Percentiles rank a stretch among this genome's conserved stretches.
Conservation (phyloP, 1,284 basidiomycete species). For the Coniferiporia sulphurascens region DNA sequence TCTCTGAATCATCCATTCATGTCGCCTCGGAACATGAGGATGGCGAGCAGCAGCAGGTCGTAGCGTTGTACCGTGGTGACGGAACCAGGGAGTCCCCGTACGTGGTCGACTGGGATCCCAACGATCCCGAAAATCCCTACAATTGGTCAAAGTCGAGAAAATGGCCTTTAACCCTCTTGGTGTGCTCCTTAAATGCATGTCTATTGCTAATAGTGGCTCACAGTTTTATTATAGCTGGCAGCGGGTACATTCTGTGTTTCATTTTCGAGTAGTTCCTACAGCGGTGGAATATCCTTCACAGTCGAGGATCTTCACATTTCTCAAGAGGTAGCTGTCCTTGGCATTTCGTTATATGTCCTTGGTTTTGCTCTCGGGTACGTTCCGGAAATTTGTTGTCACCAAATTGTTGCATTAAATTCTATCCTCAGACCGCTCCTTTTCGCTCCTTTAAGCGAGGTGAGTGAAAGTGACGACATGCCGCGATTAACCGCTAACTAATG, state of each 20-base stretch:
- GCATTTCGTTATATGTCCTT: constrained; percentile 58
- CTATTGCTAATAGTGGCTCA: constrained; percentile 3
- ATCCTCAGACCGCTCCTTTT: constrained; percentile 47
- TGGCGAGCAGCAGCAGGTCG: neutral
- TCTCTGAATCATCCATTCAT: neutral
- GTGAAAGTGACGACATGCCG: constrained; percentile 16
- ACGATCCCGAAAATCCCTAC: constrained; percentile 59
- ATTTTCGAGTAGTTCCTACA: constrained; percentile 57
- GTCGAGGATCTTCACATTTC: constrained; percentile 45
- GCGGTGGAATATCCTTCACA: constrained; percentile 47
- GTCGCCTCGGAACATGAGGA: neutral
- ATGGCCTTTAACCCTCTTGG: constrained; percentile 55
- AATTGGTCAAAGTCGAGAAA: constrained; percentile 45
- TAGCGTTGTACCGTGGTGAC: constrained; percentile 28
- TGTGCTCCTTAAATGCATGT: constrained; percentile 21
- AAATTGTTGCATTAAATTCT: constrained; percentile 11
- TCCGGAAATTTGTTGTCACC: constrained; percentile 19
- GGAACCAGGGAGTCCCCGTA: constrained; percentile 49
- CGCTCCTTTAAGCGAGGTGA: constrained; percentile 59
- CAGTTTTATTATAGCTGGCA: constrained; percentile 32
- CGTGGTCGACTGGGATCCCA: constrained; percentile 51
- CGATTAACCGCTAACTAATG: neutral
- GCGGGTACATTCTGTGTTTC: constrained; percentile 56
- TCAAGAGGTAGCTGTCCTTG: constrained; percentile 51
- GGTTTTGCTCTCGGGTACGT: constrained; percentile 36